Base-by-base conservation (phyloP, 176 grass and related monocot species). In the Hsuehochloa calcarea region DNA sequence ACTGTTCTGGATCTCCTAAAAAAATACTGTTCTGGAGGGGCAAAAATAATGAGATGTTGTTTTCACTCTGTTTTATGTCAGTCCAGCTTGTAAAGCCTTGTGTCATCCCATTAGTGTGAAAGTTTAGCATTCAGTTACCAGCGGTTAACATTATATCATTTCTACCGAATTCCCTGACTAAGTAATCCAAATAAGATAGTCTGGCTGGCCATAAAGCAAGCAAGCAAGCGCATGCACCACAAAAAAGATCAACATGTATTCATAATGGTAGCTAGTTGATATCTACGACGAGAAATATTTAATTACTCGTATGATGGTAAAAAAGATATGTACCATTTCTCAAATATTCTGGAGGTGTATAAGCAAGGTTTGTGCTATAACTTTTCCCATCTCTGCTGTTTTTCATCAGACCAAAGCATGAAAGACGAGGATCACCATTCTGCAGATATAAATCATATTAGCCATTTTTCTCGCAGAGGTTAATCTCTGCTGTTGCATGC, bases 331-430 rank as follows among this genome's bases (percentile, higher is more conserved):
- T 99, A 99, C 97, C 97, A 88, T 94, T 96, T 94, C 91, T 90
- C 45, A 99, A 84, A 90, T 99, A 99, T 70, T 99, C 97, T 14
- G 97, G 97, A 70, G 97, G 97, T 61, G 97, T 99, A 39, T 96
- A 99, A 43, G 96, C 96, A 63, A 99, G 88, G 76, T 99, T 99
- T 84, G 96, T 99, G 84, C 96, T 99, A 70, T 99, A 99, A 61
- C 96, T 99, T 91, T 99, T 99, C 29, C 96, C 96, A 23, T 99
- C 96, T 69, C 96, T 89, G 75, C 96, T 99, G 58, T 99, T 99
- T 81, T 99, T 99, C 93, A 99, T 96, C 66, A 99, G 79, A 61
- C 96, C 96, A 76, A 99, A 99, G 88, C 93, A 94, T 59, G 96
- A 99, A 84, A 99, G 91, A 10, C 91, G 80, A 85, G 96, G 96